phyloP scores from a whole-genome alignment of 306 rosid genomes.

The Prunus davidiana region DNA sequence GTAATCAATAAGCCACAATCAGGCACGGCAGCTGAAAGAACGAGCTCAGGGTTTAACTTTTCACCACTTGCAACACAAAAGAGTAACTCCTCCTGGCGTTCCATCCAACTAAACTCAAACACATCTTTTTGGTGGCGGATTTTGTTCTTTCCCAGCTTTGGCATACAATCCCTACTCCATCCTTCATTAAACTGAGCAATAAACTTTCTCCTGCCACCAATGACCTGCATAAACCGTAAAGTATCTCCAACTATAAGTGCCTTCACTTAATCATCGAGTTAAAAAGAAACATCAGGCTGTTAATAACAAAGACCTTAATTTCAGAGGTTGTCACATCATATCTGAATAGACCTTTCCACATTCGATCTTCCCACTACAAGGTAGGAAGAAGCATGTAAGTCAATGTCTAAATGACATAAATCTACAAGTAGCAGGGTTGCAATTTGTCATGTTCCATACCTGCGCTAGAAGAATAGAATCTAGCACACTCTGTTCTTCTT shows the following conservation, averaged over 20 bases:
- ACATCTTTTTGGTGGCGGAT: conserved; percentile 11
- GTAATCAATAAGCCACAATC: conserved; percentile 24
- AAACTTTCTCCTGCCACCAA: conserved; percentile 33
- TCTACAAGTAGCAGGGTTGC: background rate
- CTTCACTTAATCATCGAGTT: background rate
- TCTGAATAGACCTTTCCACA: conserved; percentile 33
- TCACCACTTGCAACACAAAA: conserved; percentile 29
- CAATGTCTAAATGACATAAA: background rate
- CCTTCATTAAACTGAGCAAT: conserved; percentile 41
- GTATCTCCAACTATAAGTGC: background rate
- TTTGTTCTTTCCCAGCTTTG: conserved; percentile 4
- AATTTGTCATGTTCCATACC: conserved; percentile 9
- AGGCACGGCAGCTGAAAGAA: conserved; percentile 34
- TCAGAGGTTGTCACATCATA: conserved; percentile 39
- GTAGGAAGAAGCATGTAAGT: background rate
- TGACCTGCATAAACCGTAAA: conserved; percentile 19
- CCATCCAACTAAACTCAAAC: conserved; percentile 12
- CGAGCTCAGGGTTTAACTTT: conserved; percentile 20
- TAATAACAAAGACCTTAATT: conserved; percentile 30
- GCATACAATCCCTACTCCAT: conserved; percentile 12
- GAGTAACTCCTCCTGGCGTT: conserved; percentile 27
- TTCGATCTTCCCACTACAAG: conserved; percentile 41
- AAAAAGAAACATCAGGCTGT: background rate
- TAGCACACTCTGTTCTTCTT: conserved; percentile 24
- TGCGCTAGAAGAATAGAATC: conserved; percentile 38